Conservation (phyloP, 192 early-diverging fungal species). For the Linderina pennispora region DNA sequence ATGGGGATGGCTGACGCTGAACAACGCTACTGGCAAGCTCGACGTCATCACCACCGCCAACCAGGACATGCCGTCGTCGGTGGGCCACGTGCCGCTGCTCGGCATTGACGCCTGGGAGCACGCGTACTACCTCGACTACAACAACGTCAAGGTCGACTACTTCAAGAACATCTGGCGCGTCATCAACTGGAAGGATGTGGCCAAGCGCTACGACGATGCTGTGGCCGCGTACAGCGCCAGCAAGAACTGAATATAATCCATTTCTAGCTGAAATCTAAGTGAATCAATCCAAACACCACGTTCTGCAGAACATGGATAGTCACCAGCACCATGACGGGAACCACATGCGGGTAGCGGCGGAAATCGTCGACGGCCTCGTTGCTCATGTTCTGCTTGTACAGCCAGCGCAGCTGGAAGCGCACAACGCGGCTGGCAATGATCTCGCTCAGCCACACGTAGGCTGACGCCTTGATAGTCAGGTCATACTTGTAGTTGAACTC, state of each 20-base stretch:
- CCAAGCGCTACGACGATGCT: constrained; percentile 71
- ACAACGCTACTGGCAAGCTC: constrained; percentile 66
- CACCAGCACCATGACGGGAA: constrained; percentile 59
- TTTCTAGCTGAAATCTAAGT: constrained; percentile 49
- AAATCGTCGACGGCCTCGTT: constrained; percentile 63
- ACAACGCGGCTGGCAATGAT: constrained; percentile 57
- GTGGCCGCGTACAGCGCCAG: constrained; percentile 10
- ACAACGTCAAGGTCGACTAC: constrained; percentile 96
- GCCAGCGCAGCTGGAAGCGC: constrained; percentile 52
- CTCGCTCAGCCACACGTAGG: constrained; percentile 62
- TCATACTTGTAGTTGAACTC: constrained; percentile 51
- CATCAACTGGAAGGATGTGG: constrained; percentile 97
- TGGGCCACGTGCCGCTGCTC: constrained; percentile 73
- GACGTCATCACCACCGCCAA: constrained; percentile 86
- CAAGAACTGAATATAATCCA: constrained; percentile 6
- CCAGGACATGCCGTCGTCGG: constrained; percentile 64
- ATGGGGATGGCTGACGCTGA: constrained; percentile 96
- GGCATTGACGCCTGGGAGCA: constrained; percentile 97
- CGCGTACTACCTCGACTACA: constrained; percentile 96
- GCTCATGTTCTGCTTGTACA: constrained; percentile 54
- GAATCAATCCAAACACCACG: constrained; percentile 58
- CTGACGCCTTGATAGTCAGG: constrained; percentile 55
- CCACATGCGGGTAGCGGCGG: constrained; percentile 59
- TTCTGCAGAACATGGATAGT: constrained; percentile 70
- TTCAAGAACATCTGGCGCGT: constrained; percentile 92